These are phyloP conservation scores for Clitocybe nebularis DNA, from an alignment of 1,284 basidiomycete genomes.

Conservation along the genomic window DNA sequence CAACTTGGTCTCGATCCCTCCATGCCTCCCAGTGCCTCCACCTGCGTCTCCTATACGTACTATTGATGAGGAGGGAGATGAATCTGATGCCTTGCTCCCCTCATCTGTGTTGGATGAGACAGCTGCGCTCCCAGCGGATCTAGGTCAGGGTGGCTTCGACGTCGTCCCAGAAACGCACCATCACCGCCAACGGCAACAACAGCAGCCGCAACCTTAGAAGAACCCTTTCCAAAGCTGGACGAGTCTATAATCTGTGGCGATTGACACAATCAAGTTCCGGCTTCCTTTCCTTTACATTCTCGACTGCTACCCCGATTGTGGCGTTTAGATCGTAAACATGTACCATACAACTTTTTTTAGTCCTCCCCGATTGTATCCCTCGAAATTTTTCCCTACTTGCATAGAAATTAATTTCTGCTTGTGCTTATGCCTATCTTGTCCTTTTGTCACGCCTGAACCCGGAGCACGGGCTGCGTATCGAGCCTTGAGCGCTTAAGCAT, in stretches of 20 bases:
- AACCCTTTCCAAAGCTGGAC: conserved; percentile 2
- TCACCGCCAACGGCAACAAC: conserved; percentile 22
- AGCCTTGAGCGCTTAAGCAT: neutral
- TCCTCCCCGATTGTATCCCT: neutral
- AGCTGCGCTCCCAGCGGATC: conserved; percentile 66
- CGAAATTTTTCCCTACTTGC: neutral
- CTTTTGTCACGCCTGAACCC: neutral
- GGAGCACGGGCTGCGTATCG: neutral
- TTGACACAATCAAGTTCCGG: neutral
- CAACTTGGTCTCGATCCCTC: conserved; percentile 60
- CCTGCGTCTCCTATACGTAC: conserved; percentile 21
- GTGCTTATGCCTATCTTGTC: neutral
- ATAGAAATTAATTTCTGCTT: neutral
- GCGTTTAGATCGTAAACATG: neutral
- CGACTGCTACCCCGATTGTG: neutral
- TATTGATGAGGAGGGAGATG: conserved; percentile 45
- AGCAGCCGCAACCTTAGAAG: conserved; percentile 15
- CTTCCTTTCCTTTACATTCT: neutral
- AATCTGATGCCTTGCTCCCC: conserved; percentile 37
- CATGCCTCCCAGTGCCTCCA: conserved; percentile 47
- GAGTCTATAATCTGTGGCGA: neutral
- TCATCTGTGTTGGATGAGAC: conserved; percentile 62
- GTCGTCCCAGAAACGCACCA: conserved; percentile 57
- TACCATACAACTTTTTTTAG: neutral
- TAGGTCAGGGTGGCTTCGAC: conserved; percentile 69